A percentile compares a stretch with the other conserved stretches of the same genome.
Conservation (phyloP, 2,329 filamentous ascomycete genomes). For the Ceratocystis smalleyi region DNA sequence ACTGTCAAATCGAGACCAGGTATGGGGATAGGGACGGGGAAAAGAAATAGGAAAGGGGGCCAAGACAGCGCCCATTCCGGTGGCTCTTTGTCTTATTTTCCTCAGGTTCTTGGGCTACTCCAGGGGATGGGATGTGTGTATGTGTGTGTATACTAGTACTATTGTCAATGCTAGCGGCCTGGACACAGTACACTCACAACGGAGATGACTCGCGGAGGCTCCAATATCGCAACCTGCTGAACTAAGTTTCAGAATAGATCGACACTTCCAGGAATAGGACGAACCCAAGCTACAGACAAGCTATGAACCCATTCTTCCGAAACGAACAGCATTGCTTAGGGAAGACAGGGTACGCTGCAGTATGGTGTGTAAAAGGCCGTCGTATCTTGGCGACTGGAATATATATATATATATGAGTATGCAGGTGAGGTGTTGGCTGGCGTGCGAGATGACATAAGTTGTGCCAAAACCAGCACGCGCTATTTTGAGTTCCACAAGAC, state of each 20-base stretch:
- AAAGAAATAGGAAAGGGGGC: not conserved
- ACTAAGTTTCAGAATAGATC: constrained; percentile 7
- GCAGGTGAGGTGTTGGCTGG: too few relatives aligned
- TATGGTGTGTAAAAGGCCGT: too few relatives aligned
- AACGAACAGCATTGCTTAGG: too few relatives aligned
- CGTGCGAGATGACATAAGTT: too few relatives aligned
- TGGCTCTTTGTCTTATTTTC: not conserved
- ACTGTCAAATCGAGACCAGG: not conserved
- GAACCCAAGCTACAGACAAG: not conserved
- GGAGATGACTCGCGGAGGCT: not conserved
- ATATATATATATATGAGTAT: too few relatives aligned
- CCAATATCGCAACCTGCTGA: not conserved
- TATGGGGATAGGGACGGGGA: too few relatives aligned
- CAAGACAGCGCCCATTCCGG: not conserved
- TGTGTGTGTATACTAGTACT: too few relatives aligned
- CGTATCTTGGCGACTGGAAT: too few relatives aligned
- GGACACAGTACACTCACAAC: not conserved
- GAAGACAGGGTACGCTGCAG: too few relatives aligned
- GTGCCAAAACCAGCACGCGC: too few relatives aligned
- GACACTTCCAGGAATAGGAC: not conserved
- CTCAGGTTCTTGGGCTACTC: not conserved
- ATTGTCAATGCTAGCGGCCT: not conserved
- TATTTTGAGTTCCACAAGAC: too few relatives aligned
- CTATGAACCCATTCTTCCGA: too few relatives aligned
- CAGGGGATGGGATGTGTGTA: not conserved